A percentile compares a stretch with the other conserved stretches of the same genome.
Evolutionary conservation across 1,284 basidiomycete species (phyloP).

Genomic region (Apiotrichum gamsii): DNA sequence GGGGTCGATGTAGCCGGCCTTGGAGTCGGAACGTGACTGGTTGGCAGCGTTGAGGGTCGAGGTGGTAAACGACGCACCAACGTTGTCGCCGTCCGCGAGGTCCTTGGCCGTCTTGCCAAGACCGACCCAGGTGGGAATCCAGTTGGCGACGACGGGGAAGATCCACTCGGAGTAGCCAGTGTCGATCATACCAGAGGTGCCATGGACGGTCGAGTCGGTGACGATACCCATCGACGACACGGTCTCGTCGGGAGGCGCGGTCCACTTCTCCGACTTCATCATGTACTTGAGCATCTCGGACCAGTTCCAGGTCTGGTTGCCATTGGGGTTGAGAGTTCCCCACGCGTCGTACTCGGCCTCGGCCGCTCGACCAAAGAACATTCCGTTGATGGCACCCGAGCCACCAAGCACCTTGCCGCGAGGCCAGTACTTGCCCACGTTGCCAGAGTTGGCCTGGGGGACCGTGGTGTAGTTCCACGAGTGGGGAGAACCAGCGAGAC

Average conservation of each 20-base stretch:
- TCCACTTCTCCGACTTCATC: slow-evolving; percentile 49
- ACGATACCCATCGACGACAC: slow-evolving; percentile 40
- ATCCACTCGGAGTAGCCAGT: slow-evolving; percentile 47
- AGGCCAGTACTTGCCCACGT: slow-evolving; percentile 50
- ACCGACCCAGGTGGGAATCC: slow-evolving; percentile 51
- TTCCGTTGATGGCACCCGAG: slow-evolving; percentile 61
- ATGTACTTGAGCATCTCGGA: slow-evolving; percentile 44
- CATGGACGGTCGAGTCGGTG: slow-evolving; percentile 49
- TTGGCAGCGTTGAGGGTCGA: slow-evolving; percentile 60
- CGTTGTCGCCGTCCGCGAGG: slow-evolving; percentile 27
- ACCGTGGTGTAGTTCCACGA: slow-evolving; percentile 61
- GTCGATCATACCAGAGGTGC: slow-evolving; percentile 51
- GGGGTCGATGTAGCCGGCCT: slow-evolving; percentile 63
- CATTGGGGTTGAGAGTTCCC: slow-evolving; percentile 41
- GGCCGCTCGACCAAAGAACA: slow-evolving; percentile 54
- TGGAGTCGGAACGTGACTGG: slow-evolving; percentile 61
- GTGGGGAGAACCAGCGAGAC: slow-evolving; percentile 49
- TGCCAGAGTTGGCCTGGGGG: slow-evolving; percentile 47
- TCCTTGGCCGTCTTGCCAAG: slow-evolving; percentile 52
- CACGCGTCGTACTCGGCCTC: slow-evolving; percentile 48
- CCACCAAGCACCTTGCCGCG: slow-evolving; percentile 66
- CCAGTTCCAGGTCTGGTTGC: slow-evolving; percentile 43
- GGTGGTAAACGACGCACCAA: slow-evolving; percentile 52
- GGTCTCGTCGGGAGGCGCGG: slow-evolving; percentile 38
- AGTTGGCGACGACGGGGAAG: slow-evolving; percentile 53